Evolutionary conservation across 306 rosid species (phyloP).

Genomic region (Trifolium subterraneum): DNA sequence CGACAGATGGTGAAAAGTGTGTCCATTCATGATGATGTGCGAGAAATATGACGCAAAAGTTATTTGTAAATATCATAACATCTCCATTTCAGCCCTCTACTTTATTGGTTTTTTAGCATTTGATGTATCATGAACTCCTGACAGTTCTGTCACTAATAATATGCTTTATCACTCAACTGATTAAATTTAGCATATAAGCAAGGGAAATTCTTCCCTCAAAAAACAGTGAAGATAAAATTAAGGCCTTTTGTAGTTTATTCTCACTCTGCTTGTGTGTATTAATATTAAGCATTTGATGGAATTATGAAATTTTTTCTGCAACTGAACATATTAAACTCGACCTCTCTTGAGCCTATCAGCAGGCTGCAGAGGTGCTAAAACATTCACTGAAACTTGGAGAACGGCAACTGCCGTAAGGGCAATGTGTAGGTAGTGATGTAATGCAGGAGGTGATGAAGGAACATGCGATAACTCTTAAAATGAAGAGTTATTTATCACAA

Average conservation of each 20-base stretch:
- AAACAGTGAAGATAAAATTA: background rate
- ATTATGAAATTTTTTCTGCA: constrained; percentile 3
- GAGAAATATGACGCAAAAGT: background rate
- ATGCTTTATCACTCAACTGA: constrained; percentile 8
- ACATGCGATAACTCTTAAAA: too few relatives aligned
- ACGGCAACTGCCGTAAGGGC: too few relatives aligned
- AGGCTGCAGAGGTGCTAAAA: too few relatives aligned
- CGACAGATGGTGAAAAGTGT: constrained; percentile 4
- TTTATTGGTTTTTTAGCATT: constrained; percentile 9
- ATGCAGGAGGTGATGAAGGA: too few relatives aligned
- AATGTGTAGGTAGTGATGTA: too few relatives aligned
- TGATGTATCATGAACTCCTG: constrained; percentile 33
- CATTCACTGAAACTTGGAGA: too few relatives aligned
- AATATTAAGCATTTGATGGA: background rate
- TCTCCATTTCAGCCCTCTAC: constrained; percentile 13
- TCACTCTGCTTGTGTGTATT: background rate
- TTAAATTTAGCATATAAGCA: constrained; percentile 14
- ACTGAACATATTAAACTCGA: background rate
- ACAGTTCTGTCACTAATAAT: background rate
- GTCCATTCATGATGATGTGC: constrained; percentile 13
- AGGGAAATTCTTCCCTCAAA: constrained; percentile 6
- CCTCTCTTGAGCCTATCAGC: too few relatives aligned
- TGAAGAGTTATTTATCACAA: too few relatives aligned
- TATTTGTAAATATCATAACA: constrained; percentile 7
- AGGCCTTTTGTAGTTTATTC: constrained; percentile 21